Conservation (phyloP, 1,139 yeast genomes). For the Fermentozyma sake region DNA sequence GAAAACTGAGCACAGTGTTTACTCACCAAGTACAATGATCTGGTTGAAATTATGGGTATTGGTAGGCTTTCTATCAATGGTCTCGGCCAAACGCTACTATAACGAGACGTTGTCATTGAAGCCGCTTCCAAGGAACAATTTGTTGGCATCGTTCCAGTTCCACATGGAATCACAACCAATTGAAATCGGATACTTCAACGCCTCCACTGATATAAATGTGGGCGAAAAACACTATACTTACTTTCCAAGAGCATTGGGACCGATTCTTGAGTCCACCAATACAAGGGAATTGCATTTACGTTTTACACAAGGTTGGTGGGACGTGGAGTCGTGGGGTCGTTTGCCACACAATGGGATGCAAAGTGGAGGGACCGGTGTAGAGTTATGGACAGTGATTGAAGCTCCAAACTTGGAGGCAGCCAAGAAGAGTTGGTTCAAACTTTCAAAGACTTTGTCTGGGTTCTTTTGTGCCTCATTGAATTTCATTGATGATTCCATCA, state of each 20-base stretch:
- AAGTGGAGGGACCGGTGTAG: constrained; percentile 96
- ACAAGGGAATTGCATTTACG: constrained; percentile 77
- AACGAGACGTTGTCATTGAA: constrained; percentile 55
- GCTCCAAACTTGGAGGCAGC: constrained; percentile 56
- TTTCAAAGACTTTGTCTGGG: constrained; percentile 80
- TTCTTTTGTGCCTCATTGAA: constrained; percentile 93
- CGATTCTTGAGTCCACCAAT: constrained; percentile 61
- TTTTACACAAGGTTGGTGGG: constrained; percentile 96
- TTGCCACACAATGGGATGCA: constrained; percentile 67
- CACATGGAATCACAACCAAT: constrained; percentile 47
- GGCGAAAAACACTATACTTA: constrained; percentile 72
- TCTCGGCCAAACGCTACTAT: no score
- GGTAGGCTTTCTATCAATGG: no score
- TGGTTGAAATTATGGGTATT: no score
- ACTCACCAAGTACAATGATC: no score
- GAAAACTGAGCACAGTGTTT: no score
- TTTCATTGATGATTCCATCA: constrained; percentile 74
- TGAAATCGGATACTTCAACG: constrained; percentile 27
- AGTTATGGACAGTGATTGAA: constrained; percentile 81
- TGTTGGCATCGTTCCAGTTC: constrained; percentile 68
- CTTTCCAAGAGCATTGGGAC: constrained; percentile 81
- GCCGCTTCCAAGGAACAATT: constrained; percentile 68
- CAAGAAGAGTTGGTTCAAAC: constrained; percentile 58
- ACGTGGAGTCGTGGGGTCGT: constrained; percentile 81
- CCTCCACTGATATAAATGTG: constrained; percentile 15